These are phyloP conservation scores for Sanghuangporus weigelae DNA, from an alignment of 1,284 basidiomycete species.

Conservation along the genomic window DNA sequence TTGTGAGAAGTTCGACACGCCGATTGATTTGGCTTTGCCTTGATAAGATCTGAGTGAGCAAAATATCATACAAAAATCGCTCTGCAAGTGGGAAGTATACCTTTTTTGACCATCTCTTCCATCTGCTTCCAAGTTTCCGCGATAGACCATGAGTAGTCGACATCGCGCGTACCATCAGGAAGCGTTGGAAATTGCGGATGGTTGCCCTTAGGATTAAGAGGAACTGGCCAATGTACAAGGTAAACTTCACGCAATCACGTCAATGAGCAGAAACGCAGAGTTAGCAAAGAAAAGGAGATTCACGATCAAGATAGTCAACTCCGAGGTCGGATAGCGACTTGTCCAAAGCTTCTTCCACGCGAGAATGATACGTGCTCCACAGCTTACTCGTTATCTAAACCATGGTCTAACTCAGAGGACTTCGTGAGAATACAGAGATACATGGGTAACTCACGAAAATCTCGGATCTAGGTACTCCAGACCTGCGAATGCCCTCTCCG, in stretches of 20 bases:
- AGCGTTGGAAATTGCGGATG: conserved; percentile 14
- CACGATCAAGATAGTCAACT: conserved; percentile 73
- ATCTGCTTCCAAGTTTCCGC: conserved; percentile 73
- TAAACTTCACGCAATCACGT: not conserved
- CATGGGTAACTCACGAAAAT: conserved; percentile 50
- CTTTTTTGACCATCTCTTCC: conserved; percentile 63
- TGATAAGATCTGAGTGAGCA: not conserved
- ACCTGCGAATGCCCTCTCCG: conserved; percentile 74
- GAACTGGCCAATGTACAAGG: conserved; percentile 43
- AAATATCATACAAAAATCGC: conserved; percentile 20
- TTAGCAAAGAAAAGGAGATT: conserved; percentile 21
- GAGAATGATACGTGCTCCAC: conserved; percentile 64
- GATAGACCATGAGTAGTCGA: conserved; percentile 32
- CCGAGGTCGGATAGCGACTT: conserved; percentile 65
- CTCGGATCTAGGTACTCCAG: conserved; percentile 57
- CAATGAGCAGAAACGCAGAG: not conserved
- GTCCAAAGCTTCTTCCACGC: conserved; percentile 61
- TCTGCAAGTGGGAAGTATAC: conserved; percentile 27
- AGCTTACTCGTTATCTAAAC: conserved; percentile 58
- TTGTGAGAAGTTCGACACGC: conserved; percentile 69
- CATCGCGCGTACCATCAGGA: conserved; percentile 51
- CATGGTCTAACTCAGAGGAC: not conserved
- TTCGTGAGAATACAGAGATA: not conserved
- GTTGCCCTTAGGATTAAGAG: conserved; percentile 45
- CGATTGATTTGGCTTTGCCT: conserved; percentile 26